These are phyloP conservation scores for Platismatia glauca DNA, from an alignment of 495 filamentous ascomycete species.

Conservation along the genomic window DNA sequence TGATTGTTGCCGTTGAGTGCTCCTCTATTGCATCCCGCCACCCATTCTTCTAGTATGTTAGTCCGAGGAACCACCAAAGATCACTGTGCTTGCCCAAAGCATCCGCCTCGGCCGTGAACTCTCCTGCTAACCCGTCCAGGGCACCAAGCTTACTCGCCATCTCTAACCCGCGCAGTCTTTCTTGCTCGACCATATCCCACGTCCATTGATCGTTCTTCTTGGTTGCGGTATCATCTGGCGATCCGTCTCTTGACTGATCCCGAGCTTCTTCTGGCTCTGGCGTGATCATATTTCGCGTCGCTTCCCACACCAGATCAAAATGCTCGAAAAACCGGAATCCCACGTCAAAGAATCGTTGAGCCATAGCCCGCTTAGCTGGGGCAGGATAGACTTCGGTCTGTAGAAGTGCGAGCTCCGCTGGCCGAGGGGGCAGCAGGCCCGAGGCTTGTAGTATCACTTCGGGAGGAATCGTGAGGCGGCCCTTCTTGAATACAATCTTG, in stretches of 20 bases:
- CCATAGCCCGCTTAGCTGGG: constrained; percentile 2
- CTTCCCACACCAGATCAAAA: constrained; percentile 16
- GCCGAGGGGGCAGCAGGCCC: constrained; percentile 54
- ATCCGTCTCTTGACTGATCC: constrained; percentile 12
- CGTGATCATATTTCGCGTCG: constrained; percentile 9
- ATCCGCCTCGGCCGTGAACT: constrained; percentile 28
- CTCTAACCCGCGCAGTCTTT: constrained; percentile 44
- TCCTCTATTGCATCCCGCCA: no score
- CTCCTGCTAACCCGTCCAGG: constrained; percentile 34
- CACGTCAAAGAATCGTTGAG: constrained; percentile 14
- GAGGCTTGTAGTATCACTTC: constrained; percentile 62
- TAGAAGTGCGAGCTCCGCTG: constrained; percentile 22
- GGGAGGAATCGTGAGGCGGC: constrained; percentile 75
- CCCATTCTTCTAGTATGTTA: constrained; percentile 16
- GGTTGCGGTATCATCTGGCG: constrained; percentile 15
- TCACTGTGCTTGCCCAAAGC: constrained; percentile 20
- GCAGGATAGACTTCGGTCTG: constrained; percentile 12
- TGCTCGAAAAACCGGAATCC: constrained; percentile 16
- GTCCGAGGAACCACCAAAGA: constrained; percentile 19
- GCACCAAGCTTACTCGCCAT: constrained; percentile 43
- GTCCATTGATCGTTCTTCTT: constrained; percentile 36
- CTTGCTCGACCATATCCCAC: constrained; percentile 49
- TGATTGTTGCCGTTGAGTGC: no score
- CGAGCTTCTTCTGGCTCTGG: constrained; percentile 8
- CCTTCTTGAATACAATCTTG: constrained; percentile 87